A percentile compares a stretch with the other conserved stretches of the same genome.
These are phyloP conservation scores for Metschnikowia henanensis DNA, from an alignment of 805 yeast species.

Conservation along the genomic window DNA sequence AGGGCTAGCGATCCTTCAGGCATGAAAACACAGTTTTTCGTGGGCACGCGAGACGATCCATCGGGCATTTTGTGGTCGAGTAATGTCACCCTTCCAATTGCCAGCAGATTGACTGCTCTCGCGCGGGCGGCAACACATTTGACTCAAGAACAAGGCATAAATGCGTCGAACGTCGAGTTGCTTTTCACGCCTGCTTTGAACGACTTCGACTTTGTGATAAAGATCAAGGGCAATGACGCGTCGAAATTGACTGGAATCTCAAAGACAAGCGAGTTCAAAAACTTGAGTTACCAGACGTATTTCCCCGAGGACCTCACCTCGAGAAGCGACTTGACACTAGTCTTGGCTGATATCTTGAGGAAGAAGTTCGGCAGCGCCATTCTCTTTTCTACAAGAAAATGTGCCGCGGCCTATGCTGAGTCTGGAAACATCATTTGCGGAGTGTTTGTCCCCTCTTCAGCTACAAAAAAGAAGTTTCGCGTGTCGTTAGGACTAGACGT, in stretches of 20 bases:
- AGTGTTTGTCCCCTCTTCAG: slow-evolving; percentile 67
- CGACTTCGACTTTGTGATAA: slow-evolving; percentile 82
- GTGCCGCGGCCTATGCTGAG: slow-evolving; percentile 51
- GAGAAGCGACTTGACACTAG: slow-evolving; percentile 61
- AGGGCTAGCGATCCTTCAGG: slow-evolving; percentile 83
- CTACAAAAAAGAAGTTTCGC: slow-evolving; percentile 65
- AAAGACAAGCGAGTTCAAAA: slow-evolving; percentile 57
- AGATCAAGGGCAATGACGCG: slow-evolving; percentile 48
- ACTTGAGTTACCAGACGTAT: slow-evolving; percentile 47
- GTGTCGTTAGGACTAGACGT: slow-evolving; percentile 77
- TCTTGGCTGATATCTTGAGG: slow-evolving; percentile 59
- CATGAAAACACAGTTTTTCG: slow-evolving; percentile 72
- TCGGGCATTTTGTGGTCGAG: slow-evolving; percentile 84
- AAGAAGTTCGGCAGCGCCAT: slow-evolving; percentile 64
- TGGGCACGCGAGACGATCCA: slow-evolving; percentile 82
- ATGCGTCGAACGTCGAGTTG: slow-evolving; percentile 42
- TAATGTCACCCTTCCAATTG: slow-evolving; percentile 65
- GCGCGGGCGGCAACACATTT: slow-evolving; percentile 71
- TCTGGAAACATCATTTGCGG: slow-evolving; percentile 74
- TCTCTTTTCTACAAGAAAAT: slow-evolving; percentile 64
- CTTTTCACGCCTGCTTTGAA: slow-evolving; percentile 79
- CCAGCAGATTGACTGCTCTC: slow-evolving; percentile 84
- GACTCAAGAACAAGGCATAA: slow-evolving; percentile 45
- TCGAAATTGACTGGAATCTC: slow-evolving; percentile 56
- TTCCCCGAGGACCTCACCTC: slow-evolving; percentile 47